A percentile compares a stretch with the other conserved stretches of the same genome.
Conservation (phyloP, 1,284 basidiomycete genomes). For the Macrocybe sp. region DNA sequence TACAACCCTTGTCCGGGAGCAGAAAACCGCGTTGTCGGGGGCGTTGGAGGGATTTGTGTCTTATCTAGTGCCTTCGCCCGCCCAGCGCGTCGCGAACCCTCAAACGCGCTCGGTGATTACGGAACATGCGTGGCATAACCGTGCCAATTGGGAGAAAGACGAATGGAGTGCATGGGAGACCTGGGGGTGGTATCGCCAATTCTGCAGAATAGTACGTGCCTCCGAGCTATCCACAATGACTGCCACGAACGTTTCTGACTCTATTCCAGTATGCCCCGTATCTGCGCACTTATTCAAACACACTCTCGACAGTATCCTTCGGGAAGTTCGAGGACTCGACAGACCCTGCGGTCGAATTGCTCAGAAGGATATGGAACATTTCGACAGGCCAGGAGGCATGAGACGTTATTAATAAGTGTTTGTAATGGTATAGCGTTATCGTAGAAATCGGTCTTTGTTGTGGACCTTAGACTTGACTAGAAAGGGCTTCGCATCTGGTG, state of each 20-base stretch:
- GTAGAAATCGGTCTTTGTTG: too few relatives aligned
- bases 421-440: too few relatives aligned
- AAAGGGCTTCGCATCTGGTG: too few relatives aligned
- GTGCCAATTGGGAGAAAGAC: constrained; percentile 60
- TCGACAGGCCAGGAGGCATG: constrained; percentile 52
- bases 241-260: constrained; percentile 4
- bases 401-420: background rate
- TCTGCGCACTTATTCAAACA: constrained; percentile 62
- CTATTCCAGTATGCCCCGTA: constrained; percentile 65
- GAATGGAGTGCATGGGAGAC: constrained; percentile 82
- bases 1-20: constrained; percentile 64
- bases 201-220: constrained; percentile 66
- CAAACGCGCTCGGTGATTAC: constrained; percentile 45
- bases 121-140: constrained; percentile 62
- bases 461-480: too few relatives aligned
- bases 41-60: constrained; percentile 70
- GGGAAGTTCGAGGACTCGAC: constrained; percentile 48
- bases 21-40: constrained; percentile 62
- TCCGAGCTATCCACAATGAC: constrained; percentile 2
- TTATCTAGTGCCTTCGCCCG: constrained; percentile 43
- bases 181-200: constrained; percentile 85
- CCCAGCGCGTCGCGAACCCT: constrained; percentile 38
- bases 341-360: constrained; percentile 51
- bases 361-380: constrained; percentile 67
- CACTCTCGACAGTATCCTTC: constrained; percentile 62